Base-by-base conservation (phyloP, 257 asterid genomes). In the Capsicum baccatum region DNA sequence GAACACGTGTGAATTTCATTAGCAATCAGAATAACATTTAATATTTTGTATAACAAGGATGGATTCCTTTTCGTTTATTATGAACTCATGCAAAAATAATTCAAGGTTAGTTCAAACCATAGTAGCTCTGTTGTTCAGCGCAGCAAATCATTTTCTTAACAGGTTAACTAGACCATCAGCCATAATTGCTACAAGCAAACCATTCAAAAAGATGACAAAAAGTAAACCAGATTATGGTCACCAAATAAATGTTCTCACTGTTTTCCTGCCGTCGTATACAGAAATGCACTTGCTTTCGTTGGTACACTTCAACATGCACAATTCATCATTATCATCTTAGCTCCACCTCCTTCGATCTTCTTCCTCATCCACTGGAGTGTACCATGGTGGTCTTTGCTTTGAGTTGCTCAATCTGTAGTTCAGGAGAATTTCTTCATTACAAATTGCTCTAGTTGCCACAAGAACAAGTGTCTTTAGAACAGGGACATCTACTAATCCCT, bases 331-430 rank as follows among this genome's bases (percentile, higher is more conserved):
- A 26, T 76, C 63, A 52, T 76, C 84, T 52, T 83, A 96, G 86
- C 98, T 92, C 99, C 98, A 94, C 88, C 99, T 92, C 85, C 98
- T 89, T 55, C 93, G 85, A 87, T 96, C 99, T 91, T 96, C 99
- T 64, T 94, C 99, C 93, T 87, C 98, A 9, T 96, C 97, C 0
- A 94, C 98, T 2, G 99, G 97, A 56, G 88, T 85, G 80, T 96
- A 96, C 99, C 99, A 94, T 3, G 95, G 85, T 39, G 99, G 99
- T 83, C 99, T 81, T 42, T 83, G 84, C 89, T 96, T 96, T 88
- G 93, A 89, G 89, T 93, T 96, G 86, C 98, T 96, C 92, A 96
- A 86, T 90, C 99, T 90, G 86, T 96, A 96, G 86, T 93, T 96
- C 92, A 96, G 80, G 44, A 93, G 89, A 79, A 96, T 83, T 90